phyloP scores from a whole-genome alignment of 805 yeast genomes.

The Wickerhamomyces subpelliculosus region DNA sequence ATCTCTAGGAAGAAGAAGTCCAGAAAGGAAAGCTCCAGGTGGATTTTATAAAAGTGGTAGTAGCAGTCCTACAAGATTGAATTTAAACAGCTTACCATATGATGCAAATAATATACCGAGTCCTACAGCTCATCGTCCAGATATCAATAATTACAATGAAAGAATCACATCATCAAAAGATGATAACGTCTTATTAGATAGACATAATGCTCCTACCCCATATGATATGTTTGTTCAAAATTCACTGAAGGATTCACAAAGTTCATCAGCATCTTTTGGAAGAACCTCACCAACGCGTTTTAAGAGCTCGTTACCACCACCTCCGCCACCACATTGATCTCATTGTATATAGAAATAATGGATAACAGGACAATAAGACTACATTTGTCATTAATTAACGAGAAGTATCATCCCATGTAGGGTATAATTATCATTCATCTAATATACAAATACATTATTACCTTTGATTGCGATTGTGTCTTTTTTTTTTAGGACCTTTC shows the following conservation, averaged over 20 bases:
- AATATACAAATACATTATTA: too few relatives aligned
- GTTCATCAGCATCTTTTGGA: slow-evolving; percentile 3
- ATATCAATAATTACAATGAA: slow-evolving; percentile 3
- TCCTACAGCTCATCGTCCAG: slow-evolving; percentile 1
- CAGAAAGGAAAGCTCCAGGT: slow-evolving; percentile 15
- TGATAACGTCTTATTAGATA: slow-evolving; percentile 28
- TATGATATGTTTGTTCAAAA: slow-evolving; percentile 23
- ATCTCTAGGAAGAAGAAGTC: slow-evolving; percentile 8
- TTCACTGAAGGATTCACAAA: slow-evolving; percentile 3
- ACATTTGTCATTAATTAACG: too few relatives aligned
- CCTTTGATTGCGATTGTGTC: too few relatives aligned
- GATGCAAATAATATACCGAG: slow-evolving; percentile 13
- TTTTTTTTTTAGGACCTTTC: too few relatives aligned
- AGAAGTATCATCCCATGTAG: too few relatives aligned
- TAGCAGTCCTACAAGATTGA: slow-evolving; percentile 11
- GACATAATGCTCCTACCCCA: slow-evolving; percentile 42
- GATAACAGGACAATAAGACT: neutral
- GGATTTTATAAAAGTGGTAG: slow-evolving; percentile 5
- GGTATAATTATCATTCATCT: too few relatives aligned
- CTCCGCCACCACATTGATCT: slow-evolving; percentile 7
- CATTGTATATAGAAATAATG: too few relatives aligned
- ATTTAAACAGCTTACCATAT: slow-evolving; percentile 14
- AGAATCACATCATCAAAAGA: slow-evolving; percentile 6
- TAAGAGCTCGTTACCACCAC: slow-evolving; percentile 15
- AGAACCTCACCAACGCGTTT: slow-evolving; percentile 18